Conservation (phyloP, 2,329 filamentous ascomycete species). For the Hypoxylon sp. region DNA sequence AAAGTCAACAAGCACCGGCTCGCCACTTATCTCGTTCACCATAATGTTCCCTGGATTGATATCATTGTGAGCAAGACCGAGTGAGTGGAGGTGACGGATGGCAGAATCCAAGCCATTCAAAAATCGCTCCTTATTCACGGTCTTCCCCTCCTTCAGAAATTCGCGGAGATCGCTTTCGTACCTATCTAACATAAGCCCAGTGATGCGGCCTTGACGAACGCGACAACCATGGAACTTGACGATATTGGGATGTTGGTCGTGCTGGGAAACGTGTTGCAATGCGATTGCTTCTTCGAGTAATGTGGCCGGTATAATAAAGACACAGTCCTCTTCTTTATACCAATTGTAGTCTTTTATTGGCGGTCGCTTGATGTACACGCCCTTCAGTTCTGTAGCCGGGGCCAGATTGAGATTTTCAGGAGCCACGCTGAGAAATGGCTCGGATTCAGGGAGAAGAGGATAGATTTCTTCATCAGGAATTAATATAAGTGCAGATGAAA, state of each 20-base stretch:
- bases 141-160: background rate
- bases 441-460: background rate
- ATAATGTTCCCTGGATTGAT: conserved; percentile 15
- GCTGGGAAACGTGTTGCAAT: conserved; percentile 3
- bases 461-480: conserved; percentile 2
- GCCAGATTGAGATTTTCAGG: background rate
- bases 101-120: conserved; percentile 1
- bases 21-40: background rate
- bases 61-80: conserved; percentile 14
- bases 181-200: conserved; percentile 3
- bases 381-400: background rate
- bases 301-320: background rate
- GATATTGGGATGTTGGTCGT: conserved; percentile 5
- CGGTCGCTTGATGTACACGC: background rate
- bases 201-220: background rate
- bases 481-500: background rate
- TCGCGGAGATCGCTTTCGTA: background rate
- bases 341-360: conserved; percentile 1
- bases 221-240: conserved; percentile 13
- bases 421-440: background rate
- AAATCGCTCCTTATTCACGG: conserved; percentile 2
- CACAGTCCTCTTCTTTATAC: background rate
- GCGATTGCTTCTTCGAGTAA: conserved; percentile 6
- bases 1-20: conserved; percentile 13
- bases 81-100: conserved; percentile 10